Base-by-base conservation (phyloP, 768 basidiomycete genomes). In the Russula brevipes region DNA sequence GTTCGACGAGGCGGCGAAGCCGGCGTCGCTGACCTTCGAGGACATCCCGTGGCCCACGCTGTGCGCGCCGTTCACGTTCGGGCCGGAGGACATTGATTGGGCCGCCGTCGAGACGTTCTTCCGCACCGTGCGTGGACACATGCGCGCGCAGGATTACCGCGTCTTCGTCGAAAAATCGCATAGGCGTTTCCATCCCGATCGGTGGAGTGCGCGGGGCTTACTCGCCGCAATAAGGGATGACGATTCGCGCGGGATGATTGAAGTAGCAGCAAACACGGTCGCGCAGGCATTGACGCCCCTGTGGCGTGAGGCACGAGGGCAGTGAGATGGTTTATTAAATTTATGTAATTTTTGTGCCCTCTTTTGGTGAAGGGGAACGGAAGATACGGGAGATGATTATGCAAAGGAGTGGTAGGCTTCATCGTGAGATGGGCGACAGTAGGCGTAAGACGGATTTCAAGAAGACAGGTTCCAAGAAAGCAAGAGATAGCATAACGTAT, bases 1-100 rank as follows among this genome's bases (percentile, higher is more conserved):
- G 38, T 92, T 92, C 70, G 88, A 91, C 71, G 69, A 74, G 16
- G 74, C 81, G 73, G 75, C 80, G 3, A 66, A 75, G 42, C 78
- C 79, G 24, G 73, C 78, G 14, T 82, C 84, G 3, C 72, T 90
- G n/a, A 72, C 78, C 3, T 84, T 85, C 62, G 81, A 84, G 51
- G 79, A 79, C 45, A 77, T 93, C 36, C 89, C 90, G 0, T 93
- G 90, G 90, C 91, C 91, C 2, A 83, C 86, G 14, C 72, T 92
- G 41, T 76, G 77, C 53, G 73, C 80, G 24, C 86, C 86, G 2
- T 71, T 74, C 19, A 69, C 72, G 30, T 81, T 85, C 61, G 78
- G 79, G 6, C 73, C 87, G 1, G 82, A 87, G 66, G 86, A 89
- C 64, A 79, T 92, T 50, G 84, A 86, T 60, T 90, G 86, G 85